Base-by-base conservation (phyloP, 139 green algal genomes). In the Closterium sp. region DNA sequence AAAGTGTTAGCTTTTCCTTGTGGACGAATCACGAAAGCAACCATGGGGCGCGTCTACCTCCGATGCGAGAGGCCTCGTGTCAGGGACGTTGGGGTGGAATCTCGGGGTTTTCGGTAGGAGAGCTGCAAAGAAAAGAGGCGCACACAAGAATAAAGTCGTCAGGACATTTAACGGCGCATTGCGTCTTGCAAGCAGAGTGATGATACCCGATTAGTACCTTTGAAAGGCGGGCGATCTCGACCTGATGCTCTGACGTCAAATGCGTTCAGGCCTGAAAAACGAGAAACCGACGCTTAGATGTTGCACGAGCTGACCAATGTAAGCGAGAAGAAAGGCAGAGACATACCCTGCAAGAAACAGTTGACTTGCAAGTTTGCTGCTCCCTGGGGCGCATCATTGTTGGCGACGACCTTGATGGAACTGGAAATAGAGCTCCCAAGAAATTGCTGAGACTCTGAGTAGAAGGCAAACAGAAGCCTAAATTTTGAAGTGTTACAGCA, bases 321-420 rank as follows among this genome's bases (percentile, higher is more conserved):
- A 13, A 79, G 62, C 13, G 62, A 79, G 19, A 79, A 22, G 17
- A 4, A 27, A 27, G 17, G 19, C 13, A 79, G 62, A 22, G 19
- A 24, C 62, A 27, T 79, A 92, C 89, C 70, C 31, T 22, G 27
- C 86, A 88, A 42, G 9, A 84, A 27, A 42, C 89, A 92, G 50
- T 28, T 31, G 27, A 92, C 24, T 22, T 92, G 89, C n/a, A 92
- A 89, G 42, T 38, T 89, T 10, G 96, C 96, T 9, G 96, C 95
- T 42, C 96, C 96, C 5, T 91, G 95, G 34, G 96, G 96, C 31
- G 96, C 95, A 89, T 97, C 96, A 34, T 97, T 97, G 93, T 97
- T 97, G 94, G 95, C 95, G 91, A 97, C 86, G 62, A 97, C 96
- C 7, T 93, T 87, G 62, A 97, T 94, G 88, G 92, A 95, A 6